Conservation (phyloP, 1,139 yeast species). For the Magnusiomyces tetraspermus region DNA sequence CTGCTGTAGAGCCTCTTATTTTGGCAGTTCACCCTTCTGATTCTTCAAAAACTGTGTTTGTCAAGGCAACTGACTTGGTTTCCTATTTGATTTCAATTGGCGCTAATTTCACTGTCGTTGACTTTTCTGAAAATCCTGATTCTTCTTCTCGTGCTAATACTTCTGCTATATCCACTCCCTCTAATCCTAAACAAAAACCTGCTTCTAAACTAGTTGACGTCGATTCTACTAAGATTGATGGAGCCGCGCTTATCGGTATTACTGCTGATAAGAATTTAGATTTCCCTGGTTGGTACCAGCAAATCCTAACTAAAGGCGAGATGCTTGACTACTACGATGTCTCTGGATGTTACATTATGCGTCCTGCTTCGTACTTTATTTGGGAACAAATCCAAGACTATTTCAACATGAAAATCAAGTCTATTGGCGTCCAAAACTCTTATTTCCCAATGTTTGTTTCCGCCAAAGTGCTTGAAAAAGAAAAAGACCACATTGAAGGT, state of each 20-base stretch:
- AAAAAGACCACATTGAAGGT: conserved; percentile 98
- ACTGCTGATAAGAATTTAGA: conserved; percentile 88
- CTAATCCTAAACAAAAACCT: conserved; percentile 9
- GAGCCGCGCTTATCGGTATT: conserved; percentile 78
- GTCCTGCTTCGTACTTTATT: conserved; percentile 88
- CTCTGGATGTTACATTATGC: conserved; percentile 95
- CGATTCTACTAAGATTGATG: conserved; percentile 48
- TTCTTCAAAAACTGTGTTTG: conserved; percentile 46
- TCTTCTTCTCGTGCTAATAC: conserved; percentile 35
- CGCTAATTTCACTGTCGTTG: conserved; percentile 46
- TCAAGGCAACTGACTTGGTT: conserved; percentile 41
- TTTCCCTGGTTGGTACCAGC: conserved; percentile 96
- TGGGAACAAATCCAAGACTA: conserved; percentile 93
- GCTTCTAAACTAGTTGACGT: conserved; percentile 13
- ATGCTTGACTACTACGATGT: conserved; percentile 98
- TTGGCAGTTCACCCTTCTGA: conserved; percentile 51
- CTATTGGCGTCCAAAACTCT: conserved; percentile 85
- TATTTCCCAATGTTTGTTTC: conserved; percentile 99
- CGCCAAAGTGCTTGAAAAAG: conserved; percentile 82
- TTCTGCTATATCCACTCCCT: conserved; percentile 27
- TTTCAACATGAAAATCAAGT: conserved; percentile 73
- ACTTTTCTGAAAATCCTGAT: conserved; percentile 45
- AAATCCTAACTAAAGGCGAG: conserved; percentile 90
- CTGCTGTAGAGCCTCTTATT: conserved; percentile 30
- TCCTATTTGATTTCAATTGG: conserved; percentile 56